Conservation (phyloP, 345 rosid genomes). For the Geranium rotundifolium region DNA sequence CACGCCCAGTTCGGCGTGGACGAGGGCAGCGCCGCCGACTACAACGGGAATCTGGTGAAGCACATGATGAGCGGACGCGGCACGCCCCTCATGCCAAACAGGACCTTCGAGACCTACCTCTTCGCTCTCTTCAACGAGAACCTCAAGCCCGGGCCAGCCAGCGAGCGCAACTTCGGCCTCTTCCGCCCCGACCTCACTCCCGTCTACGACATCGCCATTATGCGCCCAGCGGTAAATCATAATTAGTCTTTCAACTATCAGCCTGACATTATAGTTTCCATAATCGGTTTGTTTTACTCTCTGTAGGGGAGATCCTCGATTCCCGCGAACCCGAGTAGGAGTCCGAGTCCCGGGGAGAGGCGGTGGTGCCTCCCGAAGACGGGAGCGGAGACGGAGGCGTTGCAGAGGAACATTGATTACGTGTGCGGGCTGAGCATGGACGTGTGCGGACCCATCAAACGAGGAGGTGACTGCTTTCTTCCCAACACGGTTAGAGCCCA, state of each 20-base stretch:
- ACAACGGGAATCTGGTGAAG: slow-evolving; percentile 45
- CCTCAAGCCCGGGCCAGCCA: slow-evolving; percentile 61
- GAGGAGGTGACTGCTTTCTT: slow-evolving; percentile 37
- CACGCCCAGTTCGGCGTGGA: slow-evolving; percentile 45
- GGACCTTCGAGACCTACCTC: slow-evolving; percentile 76
- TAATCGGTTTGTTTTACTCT: slow-evolving; percentile 1
- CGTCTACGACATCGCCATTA: slow-evolving; percentile 57
- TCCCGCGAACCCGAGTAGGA: slow-evolving; percentile 25
- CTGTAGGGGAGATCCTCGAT: slow-evolving; percentile 39
- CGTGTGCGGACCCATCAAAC: slow-evolving; percentile 36
- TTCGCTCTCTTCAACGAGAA: slow-evolving; percentile 83
- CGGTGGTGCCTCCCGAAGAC: slow-evolving; percentile 46
- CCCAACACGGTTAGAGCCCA: slow-evolving; percentile 63
- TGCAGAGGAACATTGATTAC: slow-evolving; percentile 63
- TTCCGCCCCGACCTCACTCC: slow-evolving; percentile 61
- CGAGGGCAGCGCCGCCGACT: slow-evolving; percentile 41
- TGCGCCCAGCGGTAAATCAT: slow-evolving; percentile 52
- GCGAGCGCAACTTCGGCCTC: slow-evolving; percentile 65
- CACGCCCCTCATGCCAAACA: slow-evolving; percentile 77
- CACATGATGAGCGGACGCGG: slow-evolving; percentile 55
- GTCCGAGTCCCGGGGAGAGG: slow-evolving; percentile 3
- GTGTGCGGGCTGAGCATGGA: slow-evolving; percentile 50
- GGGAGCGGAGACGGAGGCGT: slow-evolving; percentile 33
- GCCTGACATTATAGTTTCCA: slow-evolving; percentile 20
- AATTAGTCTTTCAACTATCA: too few species aligned